Conservation (phyloP, 2,329 filamentous ascomycete genomes). For the Aspergillus neotritici region DNA sequence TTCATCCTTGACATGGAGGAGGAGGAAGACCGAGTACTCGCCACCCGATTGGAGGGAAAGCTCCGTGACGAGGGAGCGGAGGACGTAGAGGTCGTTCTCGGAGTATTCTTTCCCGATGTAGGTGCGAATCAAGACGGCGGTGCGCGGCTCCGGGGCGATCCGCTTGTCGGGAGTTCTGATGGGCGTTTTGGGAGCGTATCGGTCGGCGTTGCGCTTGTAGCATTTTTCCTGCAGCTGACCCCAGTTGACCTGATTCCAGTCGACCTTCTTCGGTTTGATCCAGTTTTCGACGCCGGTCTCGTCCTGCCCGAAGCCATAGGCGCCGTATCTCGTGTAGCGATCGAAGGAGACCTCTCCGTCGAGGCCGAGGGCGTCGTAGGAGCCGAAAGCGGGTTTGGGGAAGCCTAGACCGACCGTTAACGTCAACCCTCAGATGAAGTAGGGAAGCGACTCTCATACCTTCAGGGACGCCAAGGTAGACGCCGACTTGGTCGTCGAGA, state of each 20-base stretch:
- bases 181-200: slow-evolving; percentile 44
- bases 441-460: background rate
- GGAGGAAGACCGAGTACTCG: slow-evolving; percentile 78
- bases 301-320: slow-evolving; percentile 36
- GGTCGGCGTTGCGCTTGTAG: slow-evolving; percentile 57
- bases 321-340: slow-evolving; percentile 61
- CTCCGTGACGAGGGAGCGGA: slow-evolving; percentile 79
- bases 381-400: slow-evolving; percentile 57
- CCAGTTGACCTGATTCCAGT: slow-evolving; percentile 64
- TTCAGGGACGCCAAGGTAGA: slow-evolving; percentile 42
- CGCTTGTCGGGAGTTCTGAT: background rate
- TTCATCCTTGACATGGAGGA: slow-evolving; percentile 78
- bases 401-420: slow-evolving; percentile 43
- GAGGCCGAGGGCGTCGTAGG: slow-evolving; percentile 54
- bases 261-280: slow-evolving; percentile 16
- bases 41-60: slow-evolving; percentile 73
- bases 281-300: slow-evolving; percentile 13
- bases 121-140: slow-evolving; percentile 73
- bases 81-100: slow-evolving; percentile 71
- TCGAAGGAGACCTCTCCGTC: slow-evolving; percentile 61
- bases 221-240: slow-evolving; percentile 64
- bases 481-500: slow-evolving; percentile 59
- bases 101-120: slow-evolving; percentile 79
- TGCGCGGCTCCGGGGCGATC: slow-evolving; percentile 49
- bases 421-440: slow-evolving; percentile 33